phyloP scores from a whole-genome alignment of 208 protist genomes.

The Porcisia deanei region DNA sequence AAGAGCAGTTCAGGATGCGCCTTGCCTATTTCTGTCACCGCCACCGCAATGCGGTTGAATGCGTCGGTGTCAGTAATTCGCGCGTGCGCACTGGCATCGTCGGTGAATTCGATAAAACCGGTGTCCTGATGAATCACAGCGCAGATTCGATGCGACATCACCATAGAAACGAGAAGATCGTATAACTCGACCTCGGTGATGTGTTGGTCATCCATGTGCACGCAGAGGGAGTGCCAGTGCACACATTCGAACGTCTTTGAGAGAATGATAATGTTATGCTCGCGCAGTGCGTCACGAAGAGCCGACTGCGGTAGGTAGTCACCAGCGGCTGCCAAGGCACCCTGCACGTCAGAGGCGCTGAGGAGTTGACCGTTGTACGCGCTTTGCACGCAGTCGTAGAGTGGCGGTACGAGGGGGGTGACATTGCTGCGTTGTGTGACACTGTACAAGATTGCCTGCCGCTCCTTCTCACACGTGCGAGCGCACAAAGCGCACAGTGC shows the following conservation, averaged over 20 bases:
- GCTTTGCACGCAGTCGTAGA: not conserved
- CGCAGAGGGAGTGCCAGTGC: slow-evolving; percentile 28
- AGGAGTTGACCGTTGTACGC: slow-evolving; percentile 14
- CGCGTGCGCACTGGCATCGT: not conserved
- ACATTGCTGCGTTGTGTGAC: not conserved
- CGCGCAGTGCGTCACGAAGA: slow-evolving; percentile 21
- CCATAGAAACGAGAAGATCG: slow-evolving; percentile 31
- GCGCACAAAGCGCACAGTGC: slow-evolving; percentile 22
- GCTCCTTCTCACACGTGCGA: slow-evolving; percentile 11
- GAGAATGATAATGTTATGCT: slow-evolving; percentile 34
- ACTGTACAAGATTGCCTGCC: slow-evolving; percentile 11
- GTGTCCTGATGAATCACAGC: slow-evolving; percentile 32
- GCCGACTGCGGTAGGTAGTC: not conserved
- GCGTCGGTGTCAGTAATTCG: slow-evolving; percentile 20
- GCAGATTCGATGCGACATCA: slow-evolving; percentile 6
- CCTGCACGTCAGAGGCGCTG: slow-evolving; percentile 7
- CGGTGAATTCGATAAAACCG: slow-evolving; percentile 27
- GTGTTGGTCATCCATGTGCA: slow-evolving; percentile 27
- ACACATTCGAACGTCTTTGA: slow-evolving; percentile 23
- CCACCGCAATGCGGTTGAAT: slow-evolving; percentile 19
- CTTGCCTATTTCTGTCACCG: slow-evolving; percentile 1
- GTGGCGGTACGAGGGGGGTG: not conserved
- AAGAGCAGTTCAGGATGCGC: slow-evolving; percentile 11
- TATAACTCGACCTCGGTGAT: slow-evolving; percentile 25
- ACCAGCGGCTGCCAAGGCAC: not conserved